Evolutionary conservation across 345 rosid genomes (phyloP), one percentile per base, ranked within the genome.

Genomic region (Aquilaria yunnanensis): DNA sequence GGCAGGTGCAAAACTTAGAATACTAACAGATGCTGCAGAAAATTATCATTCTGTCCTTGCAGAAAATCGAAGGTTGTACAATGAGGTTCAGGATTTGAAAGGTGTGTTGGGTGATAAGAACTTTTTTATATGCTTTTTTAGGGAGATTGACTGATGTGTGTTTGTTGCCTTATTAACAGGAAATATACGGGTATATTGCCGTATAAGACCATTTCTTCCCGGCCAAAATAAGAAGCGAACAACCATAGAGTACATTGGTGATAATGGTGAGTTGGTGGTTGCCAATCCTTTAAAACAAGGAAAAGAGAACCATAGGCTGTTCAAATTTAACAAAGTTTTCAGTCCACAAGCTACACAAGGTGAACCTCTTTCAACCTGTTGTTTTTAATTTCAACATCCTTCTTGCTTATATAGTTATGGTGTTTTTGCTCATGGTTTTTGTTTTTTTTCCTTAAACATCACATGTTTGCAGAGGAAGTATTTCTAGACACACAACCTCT

Each of bases 61-160:
- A 51, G 99, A 94, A 82, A 94, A 94, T 64, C 75, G 96, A 64
- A 89, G 67, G 72, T 62, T 94, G 73, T 94, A 88, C 76, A 91
- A 91, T 65, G 99, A 91, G 79, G 85, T 94, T 75, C 99, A 91
- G 61, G 97, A 94, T 67, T 63, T 94, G 81, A 94, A 94, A 85
- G 99, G 99, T 94, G 79, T 37, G 67, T 57, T n/a, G 60, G 53
- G 66, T 54, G 14, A 45, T 23, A 62, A 32, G 59, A 50, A 59
- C 37, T 65, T 62, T 29, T 59, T 53, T 62, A 51, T 63, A 66
- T 33, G 48, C 59, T 34, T 31, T 57, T 64, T 54, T 67, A 63
- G 49, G 6, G 8, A 29, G 34, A 32, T 50, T 67, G 50, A 63
- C 47, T 76, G 72, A 63, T 57, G 46, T 57, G 32, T 61, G 51